These are phyloP conservation scores for Moringa oleifera DNA, from an alignment of 345 rosid genomes.

Conservation along the genomic window DNA sequence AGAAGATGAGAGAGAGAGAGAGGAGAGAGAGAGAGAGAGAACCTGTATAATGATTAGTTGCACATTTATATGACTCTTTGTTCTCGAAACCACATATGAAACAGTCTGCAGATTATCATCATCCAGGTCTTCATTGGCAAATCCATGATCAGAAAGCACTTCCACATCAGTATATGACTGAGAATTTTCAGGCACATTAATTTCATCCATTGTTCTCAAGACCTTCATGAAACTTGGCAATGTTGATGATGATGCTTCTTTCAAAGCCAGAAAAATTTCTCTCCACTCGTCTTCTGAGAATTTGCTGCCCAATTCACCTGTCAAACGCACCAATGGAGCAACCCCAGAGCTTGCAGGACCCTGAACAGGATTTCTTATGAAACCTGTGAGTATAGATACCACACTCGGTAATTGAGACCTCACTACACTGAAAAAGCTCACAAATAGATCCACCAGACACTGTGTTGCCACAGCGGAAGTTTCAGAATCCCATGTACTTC, in stretches of 20 bases:
- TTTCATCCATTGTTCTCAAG: conserved; percentile 61
- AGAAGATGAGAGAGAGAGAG: conserved; percentile 1
- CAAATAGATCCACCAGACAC: conserved; percentile 72
- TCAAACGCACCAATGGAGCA: conserved; percentile 53
- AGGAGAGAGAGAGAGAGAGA: conserved; percentile 10
- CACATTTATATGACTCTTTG: conserved; percentile 69
- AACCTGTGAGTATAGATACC: conserved; percentile 57
- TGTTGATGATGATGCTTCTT: conserved; percentile 60
- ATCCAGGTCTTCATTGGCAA: conserved; percentile 48
- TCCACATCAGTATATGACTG: conserved; percentile 39
- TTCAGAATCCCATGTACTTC: conserved; percentile 71
- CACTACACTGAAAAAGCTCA: conserved; percentile 45
- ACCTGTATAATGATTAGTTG: conserved; percentile 83
- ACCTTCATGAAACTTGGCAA: conserved; percentile 66
- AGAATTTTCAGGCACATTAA: conserved; percentile 37
- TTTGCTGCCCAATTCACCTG: conserved; percentile 51
- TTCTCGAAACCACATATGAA: conserved; percentile 72
- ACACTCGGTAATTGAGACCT: conserved; percentile 64
- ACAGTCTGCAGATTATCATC: conserved; percentile 72
- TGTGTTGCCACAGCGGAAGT: conserved; percentile 63
- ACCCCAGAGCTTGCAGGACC: conserved; percentile 82
- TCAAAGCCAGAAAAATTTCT: conserved; percentile 52
- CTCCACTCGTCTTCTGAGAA: conserved; percentile 76
- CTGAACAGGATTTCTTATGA: conserved; percentile 66
- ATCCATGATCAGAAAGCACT: conserved; percentile 52